Evolutionary conservation across 441 rosid genomes (phyloP).

Genomic region (Euphorbia celastroides): DNA sequence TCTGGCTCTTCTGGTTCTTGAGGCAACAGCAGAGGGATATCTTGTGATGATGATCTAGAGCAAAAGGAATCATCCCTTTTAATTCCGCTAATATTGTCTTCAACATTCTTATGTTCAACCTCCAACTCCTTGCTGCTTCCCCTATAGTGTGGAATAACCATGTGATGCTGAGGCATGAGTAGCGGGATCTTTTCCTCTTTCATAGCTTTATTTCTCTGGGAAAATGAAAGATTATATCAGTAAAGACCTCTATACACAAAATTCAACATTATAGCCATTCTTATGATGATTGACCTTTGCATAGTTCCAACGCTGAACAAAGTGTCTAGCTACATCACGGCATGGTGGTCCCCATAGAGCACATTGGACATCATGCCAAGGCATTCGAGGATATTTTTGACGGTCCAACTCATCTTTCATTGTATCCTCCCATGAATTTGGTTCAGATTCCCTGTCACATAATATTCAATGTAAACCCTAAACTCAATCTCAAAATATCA

Average conservation of each 20-base stretch:
- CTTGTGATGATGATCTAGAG: conserved; percentile 73
- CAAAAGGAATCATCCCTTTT: conserved; percentile 73
- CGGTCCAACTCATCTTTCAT: conserved; percentile 96
- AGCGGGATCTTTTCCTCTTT: conserved; percentile 93
- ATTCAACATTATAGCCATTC: conserved; percentile 13
- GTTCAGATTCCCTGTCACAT: conserved; percentile 87
- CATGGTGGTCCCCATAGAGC: conserved; percentile 99
- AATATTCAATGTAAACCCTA: conserved; percentile 12
- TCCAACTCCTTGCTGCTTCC: conserved; percentile 55
- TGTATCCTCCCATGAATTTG: conserved; percentile 98
- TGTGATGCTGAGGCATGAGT: conserved; percentile 98
- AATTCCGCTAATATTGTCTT: conserved; percentile 36
- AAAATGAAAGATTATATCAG: conserved; percentile 14
- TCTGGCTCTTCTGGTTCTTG: conserved; percentile 66
- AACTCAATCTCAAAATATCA: neutral
- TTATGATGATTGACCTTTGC: conserved; percentile 66
- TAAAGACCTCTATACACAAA: conserved; percentile 4
- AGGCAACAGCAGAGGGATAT: conserved; percentile 90
- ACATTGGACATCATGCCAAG: conserved; percentile 99
- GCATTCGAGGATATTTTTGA: conserved; percentile 89
- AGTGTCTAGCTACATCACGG: conserved; percentile 93
- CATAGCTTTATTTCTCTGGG: conserved; percentile 93
- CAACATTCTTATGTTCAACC: conserved; percentile 37
- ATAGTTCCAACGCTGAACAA: conserved; percentile 99
- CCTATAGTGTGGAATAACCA: conserved; percentile 98